Conservation (phyloP, 257 asterid genomes). For the Perilla frutescens region DNA sequence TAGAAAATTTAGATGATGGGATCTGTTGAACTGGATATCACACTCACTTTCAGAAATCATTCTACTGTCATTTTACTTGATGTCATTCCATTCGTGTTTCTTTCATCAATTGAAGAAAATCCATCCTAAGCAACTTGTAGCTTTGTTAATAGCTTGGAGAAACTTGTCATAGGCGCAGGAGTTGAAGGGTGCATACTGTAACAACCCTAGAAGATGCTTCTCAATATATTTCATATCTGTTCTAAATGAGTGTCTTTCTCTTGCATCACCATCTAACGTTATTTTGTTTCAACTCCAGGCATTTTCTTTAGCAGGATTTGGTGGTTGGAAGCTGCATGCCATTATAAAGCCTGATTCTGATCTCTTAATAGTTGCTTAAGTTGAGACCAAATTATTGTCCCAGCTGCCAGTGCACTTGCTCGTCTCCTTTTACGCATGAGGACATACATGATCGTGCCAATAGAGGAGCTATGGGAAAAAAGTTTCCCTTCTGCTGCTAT, state of each 20-base stretch:
- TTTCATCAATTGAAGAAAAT: slow-evolving; percentile 8
- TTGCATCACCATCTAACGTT: slow-evolving; percentile 31
- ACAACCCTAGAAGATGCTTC: background rate
- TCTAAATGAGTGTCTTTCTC: slow-evolving; percentile 6
- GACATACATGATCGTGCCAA: slow-evolving; percentile 5
- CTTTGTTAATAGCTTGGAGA: background rate
- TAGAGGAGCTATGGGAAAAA: slow-evolving; percentile 25
- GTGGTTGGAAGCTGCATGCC: slow-evolving; percentile 92
- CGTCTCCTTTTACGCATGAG: background rate
- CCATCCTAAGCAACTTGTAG: background rate
- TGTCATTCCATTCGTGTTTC: background rate
- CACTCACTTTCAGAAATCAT: background rate
- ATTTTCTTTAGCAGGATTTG: slow-evolving; percentile 83
- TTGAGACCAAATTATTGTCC: slow-evolving; percentile 22
- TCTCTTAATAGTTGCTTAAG: slow-evolving; percentile 31
- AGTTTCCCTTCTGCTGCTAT: background rate
- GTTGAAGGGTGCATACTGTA: background rate
- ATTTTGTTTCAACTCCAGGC: slow-evolving; percentile 59
- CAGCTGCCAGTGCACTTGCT: slow-evolving; percentile 25
- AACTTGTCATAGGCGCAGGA: background rate
- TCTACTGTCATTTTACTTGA: background rate
- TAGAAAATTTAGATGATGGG: background rate
- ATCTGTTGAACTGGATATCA: background rate
- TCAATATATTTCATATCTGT: background rate
- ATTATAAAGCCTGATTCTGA: slow-evolving; percentile 68